Evolutionary conservation across 129 eudicot species (phyloP).

Genomic region (Lactuca sativa): DNA sequence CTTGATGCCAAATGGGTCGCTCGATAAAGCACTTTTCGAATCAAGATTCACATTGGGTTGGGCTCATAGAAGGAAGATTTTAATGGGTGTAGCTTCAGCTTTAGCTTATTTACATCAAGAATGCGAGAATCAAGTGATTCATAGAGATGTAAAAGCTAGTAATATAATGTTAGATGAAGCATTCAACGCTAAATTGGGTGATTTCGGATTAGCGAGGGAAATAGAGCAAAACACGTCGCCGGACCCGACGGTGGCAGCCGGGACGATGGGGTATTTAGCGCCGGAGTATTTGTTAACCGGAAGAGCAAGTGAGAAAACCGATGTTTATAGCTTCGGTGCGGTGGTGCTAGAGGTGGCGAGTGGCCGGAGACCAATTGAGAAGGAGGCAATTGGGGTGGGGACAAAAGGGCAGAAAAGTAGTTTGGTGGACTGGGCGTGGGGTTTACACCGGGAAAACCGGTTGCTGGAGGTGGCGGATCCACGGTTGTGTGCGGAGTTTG

Average conservation of each 20-base stretch:
- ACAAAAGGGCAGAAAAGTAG: conserved; percentile 40
- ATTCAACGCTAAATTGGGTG: conserved; percentile 82
- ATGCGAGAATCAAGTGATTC: conserved; percentile 84
- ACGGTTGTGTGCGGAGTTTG: conserved; percentile 58
- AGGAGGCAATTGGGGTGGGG: conserved; percentile 36
- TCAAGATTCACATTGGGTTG: conserved; percentile 60
- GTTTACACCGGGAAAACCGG: conserved; percentile 66
- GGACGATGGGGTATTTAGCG: conserved; percentile 94
- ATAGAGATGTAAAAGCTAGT: conserved; percentile 82
- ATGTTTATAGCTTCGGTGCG: conserved; percentile 85
- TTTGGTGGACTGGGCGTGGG: conserved; percentile 96
- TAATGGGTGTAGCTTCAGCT: conserved; percentile 83
- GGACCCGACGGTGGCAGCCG: conserved; percentile 86
- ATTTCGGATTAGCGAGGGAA: conserved; percentile 82
- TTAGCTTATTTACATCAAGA: conserved; percentile 88
- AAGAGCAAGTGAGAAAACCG: conserved; percentile 82
- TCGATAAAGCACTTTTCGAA: conserved; percentile 87
- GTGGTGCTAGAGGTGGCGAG: conserved; percentile 89
- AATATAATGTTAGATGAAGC: conserved; percentile 87
- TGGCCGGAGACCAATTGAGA: conserved; percentile 86
- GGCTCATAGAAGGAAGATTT: conserved; percentile 61
- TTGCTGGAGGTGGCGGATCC: conserved; percentile 52
- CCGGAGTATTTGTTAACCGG: conserved; percentile 86
- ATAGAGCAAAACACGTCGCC: conserved; percentile 78
- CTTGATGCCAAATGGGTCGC: conserved; percentile 87